phyloP scores from a whole-genome alignment of 139 green algal genomes.

The Picochlorum sp. region DNA sequence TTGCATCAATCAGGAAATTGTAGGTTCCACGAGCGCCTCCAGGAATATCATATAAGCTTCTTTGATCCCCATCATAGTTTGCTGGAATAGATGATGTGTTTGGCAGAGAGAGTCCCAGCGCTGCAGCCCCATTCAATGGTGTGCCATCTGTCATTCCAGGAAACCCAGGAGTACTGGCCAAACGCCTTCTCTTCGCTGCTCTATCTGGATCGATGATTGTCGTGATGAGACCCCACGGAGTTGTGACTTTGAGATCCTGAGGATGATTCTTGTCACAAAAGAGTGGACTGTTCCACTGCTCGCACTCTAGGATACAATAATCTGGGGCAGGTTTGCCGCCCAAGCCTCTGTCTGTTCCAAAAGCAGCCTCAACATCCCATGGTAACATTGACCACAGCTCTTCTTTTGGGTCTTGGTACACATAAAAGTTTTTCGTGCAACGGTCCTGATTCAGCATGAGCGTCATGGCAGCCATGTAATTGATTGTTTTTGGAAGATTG shows the following conservation, averaged over 20 bases:
- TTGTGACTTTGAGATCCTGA: constrained; percentile 46
- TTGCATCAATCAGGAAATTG: constrained; percentile 76
- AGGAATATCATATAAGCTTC: background rate
- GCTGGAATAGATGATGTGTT: constrained; percentile 16
- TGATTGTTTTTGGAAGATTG: constrained; percentile 64
- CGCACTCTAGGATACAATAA: constrained; percentile 70
- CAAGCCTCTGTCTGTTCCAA: constrained; percentile 59
- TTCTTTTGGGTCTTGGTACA: constrained; percentile 52
- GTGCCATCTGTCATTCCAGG: constrained; percentile 3
- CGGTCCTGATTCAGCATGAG: constrained; percentile 79
- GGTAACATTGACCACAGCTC: constrained; percentile 62
- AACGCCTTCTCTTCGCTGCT: constrained; percentile 3
- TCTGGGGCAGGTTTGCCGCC: constrained; percentile 45
- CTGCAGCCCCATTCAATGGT: constrained; percentile 5
- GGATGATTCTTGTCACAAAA: constrained; percentile 76
- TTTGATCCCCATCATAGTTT: constrained; percentile 12
- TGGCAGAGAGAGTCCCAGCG: constrained; percentile 8
- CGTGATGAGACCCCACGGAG: constrained; percentile 46
- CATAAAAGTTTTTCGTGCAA: constrained; percentile 88
- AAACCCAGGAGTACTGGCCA: background rate
- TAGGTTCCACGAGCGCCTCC: constrained; percentile 56
- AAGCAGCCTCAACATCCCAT: constrained; percentile 36
- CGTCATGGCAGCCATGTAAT: constrained; percentile 67
- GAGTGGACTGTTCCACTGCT: constrained; percentile 78
- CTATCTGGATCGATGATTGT: constrained; percentile 5